Evolutionary conservation across 2,329 filamentous ascomycete species (phyloP), one percentile per base, ranked within the genome.

Genomic region (Zasmidium angulare): DNA sequence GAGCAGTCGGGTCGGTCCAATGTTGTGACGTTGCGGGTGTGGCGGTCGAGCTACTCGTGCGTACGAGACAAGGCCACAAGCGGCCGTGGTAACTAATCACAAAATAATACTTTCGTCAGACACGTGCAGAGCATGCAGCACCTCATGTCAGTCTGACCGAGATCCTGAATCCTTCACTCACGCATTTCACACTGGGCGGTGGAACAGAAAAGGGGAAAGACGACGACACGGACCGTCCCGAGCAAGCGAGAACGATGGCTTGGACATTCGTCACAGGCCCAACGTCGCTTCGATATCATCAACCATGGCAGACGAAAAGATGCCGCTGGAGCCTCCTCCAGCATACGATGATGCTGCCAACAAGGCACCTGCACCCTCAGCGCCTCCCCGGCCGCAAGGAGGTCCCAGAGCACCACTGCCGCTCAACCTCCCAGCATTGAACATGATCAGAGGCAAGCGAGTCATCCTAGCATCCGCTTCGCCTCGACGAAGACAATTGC

Each of bases 391-490:
- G 21, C 55, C 51, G 11, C 58, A 36, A 23, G 55, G 49, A 24
- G 64, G 62, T 12, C 72, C 75, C 55, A 79, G 79, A 56, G 81
- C 81, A 14, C 85, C 86, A 7, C 80, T 84, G 47, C 89, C 90
- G 1, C 84, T 98, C 62, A 84, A 91, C 62, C 82, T 98, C 19
- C 93, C 93, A 17, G 87, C 92, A 57, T 80, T 99, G 60, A 85
- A 84, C 68, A 81, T 88, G 69, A 84, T 99, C 64, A 87, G 89
- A 70, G 84, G 84, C 56, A 91, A 90, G 75, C 84, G 93, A 64
- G 86, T 96, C 4, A 90, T 99, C 66, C 87, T 99, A 24, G 95
- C 95, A 54, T 97, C 93, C 1, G 86, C 89, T 20, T 97, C 93
- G 1, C 95, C 95, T 0, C 84, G 95, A 48, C 84, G 95, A 55